phyloP scores from a whole-genome alignment of 306 rosid genomes.

The Aeschynomene evenia region DNA sequence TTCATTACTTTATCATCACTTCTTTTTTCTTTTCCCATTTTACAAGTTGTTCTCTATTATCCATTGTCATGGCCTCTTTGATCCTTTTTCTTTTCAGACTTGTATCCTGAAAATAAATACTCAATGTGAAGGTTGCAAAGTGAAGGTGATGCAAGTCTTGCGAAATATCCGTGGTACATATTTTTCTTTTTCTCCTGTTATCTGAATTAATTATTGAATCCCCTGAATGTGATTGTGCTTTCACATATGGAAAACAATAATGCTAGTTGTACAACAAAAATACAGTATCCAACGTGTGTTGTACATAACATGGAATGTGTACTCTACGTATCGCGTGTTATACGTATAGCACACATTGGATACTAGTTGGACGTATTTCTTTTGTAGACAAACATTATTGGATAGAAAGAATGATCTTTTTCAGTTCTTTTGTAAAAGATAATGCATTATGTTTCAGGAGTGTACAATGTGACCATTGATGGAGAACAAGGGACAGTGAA shows the following conservation, averaged over 20 bases:
- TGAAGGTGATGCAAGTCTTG: constrained; percentile 36
- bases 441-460: constrained; percentile 21
- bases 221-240: not conserved
- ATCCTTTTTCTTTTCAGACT: constrained; percentile 30
- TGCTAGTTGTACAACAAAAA: not conserved
- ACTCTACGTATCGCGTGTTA: too few relatives aligned
- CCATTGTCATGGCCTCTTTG: not conserved
- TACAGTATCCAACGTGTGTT: too few relatives aligned
- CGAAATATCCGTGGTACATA: constrained; percentile 38
- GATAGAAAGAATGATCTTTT: not conserved
- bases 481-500: constrained; percentile 36
- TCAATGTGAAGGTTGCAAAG: constrained; percentile 43
- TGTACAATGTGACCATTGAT: constrained; percentile 35
- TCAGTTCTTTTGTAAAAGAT: not conserved
- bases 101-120: constrained; percentile 43
- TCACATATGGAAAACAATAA: not conserved
- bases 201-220: not conserved
- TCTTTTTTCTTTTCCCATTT: not conserved
- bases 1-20: not conserved
- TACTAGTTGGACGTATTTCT: too few relatives aligned
- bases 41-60: not conserved
- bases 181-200: not conserved
- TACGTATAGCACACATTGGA: too few relatives aligned
- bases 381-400: constrained; percentile 6
- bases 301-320: too few relatives aligned